Base-by-base conservation (phyloP, 2,329 filamentous ascomycete species). In the Alternaria arborescens region DNA sequence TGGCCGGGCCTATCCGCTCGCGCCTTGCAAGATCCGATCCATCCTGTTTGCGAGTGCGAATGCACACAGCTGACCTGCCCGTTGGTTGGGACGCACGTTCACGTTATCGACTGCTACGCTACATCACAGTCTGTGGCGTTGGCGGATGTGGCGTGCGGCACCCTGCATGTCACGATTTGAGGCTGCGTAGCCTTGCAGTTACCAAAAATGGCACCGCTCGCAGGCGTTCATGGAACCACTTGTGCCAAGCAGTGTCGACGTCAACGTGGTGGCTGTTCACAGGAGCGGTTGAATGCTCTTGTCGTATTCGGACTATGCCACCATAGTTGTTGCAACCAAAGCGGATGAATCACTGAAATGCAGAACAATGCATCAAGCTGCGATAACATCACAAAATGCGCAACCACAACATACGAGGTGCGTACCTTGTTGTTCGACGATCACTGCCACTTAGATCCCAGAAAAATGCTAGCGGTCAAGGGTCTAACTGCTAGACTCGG, bases 101-200 rank as follows among this genome's bases (percentile, higher is more conserved):
- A 36, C 32, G 46, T 20, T 41, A 32, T 26, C 26, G 24, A 42
- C 36, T 26, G 50, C 28, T 7, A 30, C 28, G 26, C 28, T n/a
- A 18, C 7, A 36, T 24, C 38, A 32, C 36, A 30, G 48, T 44
- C 36, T 46, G 40, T 28, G 8, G 34, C 11, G 32, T 34, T 4
- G n/a, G 44, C 62, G 62, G 62, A 58, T 61, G 59, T 68, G 67
- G 60, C 66, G 65, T 67, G 54, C 55, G 58, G 38, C n/a, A 43
- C 59, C 55, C 57, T 59, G 56, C 50, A 24, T 22, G 8, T 30
- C 44, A 51, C 42, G 20, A 36, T 50, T 24, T 16, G 22, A 36
- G 46, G 48, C 18, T 28, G 48, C 42, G 57, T 52, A 61, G 63
- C 64, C 62, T 64, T 55, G 61, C 55, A 40, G 38, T 62, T 40